A percentile compares a stretch with the other conserved stretches of the same genome.
phyloP scores from a whole-genome alignment of 2,329 filamentous ascomycete genomes.

The Pyricularia sp. region DNA sequence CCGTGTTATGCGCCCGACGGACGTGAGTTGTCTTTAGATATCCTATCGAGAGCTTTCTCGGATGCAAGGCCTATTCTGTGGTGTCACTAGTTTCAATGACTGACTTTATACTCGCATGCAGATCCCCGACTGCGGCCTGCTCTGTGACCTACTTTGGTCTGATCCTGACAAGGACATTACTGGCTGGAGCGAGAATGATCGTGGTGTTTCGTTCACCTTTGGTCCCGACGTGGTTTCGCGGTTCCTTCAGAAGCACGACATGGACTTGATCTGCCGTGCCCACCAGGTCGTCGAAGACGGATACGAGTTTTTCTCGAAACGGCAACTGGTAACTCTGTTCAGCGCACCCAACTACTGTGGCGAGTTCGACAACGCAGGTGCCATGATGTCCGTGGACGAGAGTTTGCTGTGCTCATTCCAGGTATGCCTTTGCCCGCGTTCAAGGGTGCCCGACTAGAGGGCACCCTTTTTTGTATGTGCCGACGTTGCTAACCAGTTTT shows the following conservation, averaged over 20 bases:
- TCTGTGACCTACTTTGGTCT: slow-evolving; percentile 97
- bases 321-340: slow-evolving; percentile 94
- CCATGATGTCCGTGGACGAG: slow-evolving; percentile 99
- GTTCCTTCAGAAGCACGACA: slow-evolving; percentile 98
- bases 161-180: slow-evolving; percentile 99
- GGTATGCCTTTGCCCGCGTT: slow-evolving; percentile 38
- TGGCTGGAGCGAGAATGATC: slow-evolving; percentile 94
- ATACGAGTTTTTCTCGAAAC: slow-evolving; percentile 99
- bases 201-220: slow-evolving; percentile 97
- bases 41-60: not conserved
- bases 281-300: slow-evolving; percentile 98
- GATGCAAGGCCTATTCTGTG: not conserved
- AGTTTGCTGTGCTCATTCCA: slow-evolving; percentile 98
- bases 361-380: slow-evolving; percentile 98
- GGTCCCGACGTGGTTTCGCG: slow-evolving; percentile 94
- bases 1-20: slow-evolving; percentile 95
- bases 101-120: slow-evolving; percentile 26
- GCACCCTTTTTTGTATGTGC: too few relatives aligned
- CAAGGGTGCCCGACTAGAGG: not conserved
- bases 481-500: not conserved
- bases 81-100: not conserved
- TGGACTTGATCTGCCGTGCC: slow-evolving; percentile 97
- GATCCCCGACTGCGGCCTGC: slow-evolving; percentile 96
- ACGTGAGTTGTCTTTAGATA: slow-evolving; percentile 56
- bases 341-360: slow-evolving; percentile 98